Evolutionary conservation across 2,329 filamentous ascomycete species (phyloP).

Genomic region (Claviceps sp.): DNA sequence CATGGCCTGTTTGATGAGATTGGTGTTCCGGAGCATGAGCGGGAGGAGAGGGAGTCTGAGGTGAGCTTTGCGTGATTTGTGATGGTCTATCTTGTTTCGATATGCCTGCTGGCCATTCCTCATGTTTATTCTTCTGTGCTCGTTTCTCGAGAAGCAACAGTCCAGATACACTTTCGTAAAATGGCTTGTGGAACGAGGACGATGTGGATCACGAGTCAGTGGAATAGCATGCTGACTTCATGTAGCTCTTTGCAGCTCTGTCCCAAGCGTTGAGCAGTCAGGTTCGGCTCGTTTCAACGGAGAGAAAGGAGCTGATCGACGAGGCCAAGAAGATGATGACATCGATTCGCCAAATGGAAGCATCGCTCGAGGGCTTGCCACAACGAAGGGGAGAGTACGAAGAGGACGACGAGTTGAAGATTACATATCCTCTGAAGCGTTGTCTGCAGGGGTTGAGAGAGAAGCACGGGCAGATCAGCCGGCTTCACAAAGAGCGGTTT

Average conservation of each 20-base stretch:
- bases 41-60: slow-evolving; percentile 79
- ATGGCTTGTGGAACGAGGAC: no score
- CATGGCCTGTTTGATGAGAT: slow-evolving; percentile 97
- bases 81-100: background rate
- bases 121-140: no score
- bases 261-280: slow-evolving; percentile 89
- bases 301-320: slow-evolving; percentile 84
- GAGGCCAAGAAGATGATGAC: slow-evolving; percentile 78
- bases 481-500: slow-evolving; percentile 78
- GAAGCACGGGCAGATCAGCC: slow-evolving; percentile 68
- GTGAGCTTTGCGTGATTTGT: slow-evolving; percentile 27
- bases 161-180: no score
- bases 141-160: no score
- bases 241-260: slow-evolving; percentile 75
- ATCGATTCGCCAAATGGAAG: slow-evolving; percentile 85
- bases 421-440: slow-evolving; percentile 70
- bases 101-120: no score
- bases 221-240: background rate
- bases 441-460: slow-evolving; percentile 75
- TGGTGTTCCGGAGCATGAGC: slow-evolving; percentile 84
- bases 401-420: slow-evolving; percentile 53
- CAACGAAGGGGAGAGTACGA: slow-evolving; percentile 46
- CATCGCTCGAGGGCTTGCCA: slow-evolving; percentile 67
- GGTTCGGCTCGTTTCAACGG: slow-evolving; percentile 66
- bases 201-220: no score